These are phyloP conservation scores for Calonectria montana DNA, from an alignment of 2,329 filamentous ascomycete species.

Conservation along the genomic window DNA sequence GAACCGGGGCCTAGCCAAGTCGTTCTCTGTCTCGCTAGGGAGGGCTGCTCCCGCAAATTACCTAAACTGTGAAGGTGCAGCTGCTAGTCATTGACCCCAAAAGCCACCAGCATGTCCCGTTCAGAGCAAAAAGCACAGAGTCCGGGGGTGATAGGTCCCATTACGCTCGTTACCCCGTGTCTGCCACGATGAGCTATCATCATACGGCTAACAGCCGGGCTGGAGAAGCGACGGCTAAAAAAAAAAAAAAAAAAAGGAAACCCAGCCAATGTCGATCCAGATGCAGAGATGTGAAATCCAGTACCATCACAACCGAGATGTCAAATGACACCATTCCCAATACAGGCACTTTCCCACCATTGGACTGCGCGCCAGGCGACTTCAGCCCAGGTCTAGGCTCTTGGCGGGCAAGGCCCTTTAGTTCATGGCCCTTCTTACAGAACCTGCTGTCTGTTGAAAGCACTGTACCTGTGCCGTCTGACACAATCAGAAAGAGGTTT, in stretches of 20 bases:
- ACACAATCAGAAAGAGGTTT: not conserved
- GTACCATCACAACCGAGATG: not conserved
- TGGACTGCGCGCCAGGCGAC: not conserved
- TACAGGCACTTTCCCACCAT: not conserved
- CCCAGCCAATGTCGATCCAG: not conserved
- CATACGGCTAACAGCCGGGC: constrained; percentile 1
- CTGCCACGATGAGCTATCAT: constrained; percentile 8
- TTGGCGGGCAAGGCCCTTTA: not conserved
- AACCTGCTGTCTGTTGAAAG: not conserved
- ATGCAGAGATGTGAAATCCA: not conserved
- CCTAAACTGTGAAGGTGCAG: not conserved
- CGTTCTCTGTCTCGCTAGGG: not conserved
- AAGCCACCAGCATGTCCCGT: not conserved
- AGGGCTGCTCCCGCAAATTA: not conserved
- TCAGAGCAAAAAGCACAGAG: not conserved
- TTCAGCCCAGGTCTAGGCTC: constrained; percentile 3
- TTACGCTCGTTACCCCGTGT: not conserved
- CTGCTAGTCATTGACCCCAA: not conserved
- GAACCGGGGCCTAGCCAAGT: not conserved
- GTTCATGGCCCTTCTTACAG: not conserved
- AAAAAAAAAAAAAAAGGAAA: constrained; percentile 9
- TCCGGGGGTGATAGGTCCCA: not conserved
- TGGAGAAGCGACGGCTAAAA: not conserved
- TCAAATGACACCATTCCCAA: not conserved
- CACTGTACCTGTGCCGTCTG: not conserved